A percentile compares a stretch with the other conserved stretches of the same genome.
These are phyloP conservation scores for Recurvomyces mirabilis DNA, from an alignment of 495 filamentous ascomycete species.

Conservation along the genomic window DNA sequence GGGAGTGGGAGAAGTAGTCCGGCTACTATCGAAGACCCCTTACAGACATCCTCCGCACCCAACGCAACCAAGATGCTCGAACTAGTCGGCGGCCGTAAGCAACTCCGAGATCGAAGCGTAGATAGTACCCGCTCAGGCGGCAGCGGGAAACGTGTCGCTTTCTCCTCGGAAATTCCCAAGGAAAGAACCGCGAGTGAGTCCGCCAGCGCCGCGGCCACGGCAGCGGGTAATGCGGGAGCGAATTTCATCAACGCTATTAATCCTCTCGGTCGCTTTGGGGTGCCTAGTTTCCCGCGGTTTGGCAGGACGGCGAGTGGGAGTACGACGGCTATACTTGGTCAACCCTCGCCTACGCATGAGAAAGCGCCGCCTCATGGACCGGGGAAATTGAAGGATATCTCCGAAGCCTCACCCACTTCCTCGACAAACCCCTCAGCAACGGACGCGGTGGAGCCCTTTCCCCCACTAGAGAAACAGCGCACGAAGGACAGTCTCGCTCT, in stretches of 20 bases:
- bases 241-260: constrained; percentile 71
- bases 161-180: constrained; percentile 15
- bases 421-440: background rate
- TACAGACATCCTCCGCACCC: constrained; percentile 15
- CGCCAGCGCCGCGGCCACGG: constrained; percentile 1
- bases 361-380: constrained; percentile 6
- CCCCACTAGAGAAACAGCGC: constrained; percentile 3
- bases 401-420: constrained; percentile 7
- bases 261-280: constrained; percentile 66
- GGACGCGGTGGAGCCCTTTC: background rate
- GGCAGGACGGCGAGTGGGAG: constrained; percentile 44
- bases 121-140: constrained; percentile 61
- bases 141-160: constrained; percentile 39
- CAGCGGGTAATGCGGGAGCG: constrained; percentile 31
- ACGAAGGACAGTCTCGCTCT: background rate
- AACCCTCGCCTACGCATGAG: constrained; percentile 3
- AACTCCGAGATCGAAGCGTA: constrained; percentile 59
- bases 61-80: constrained; percentile 50
- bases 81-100: constrained; percentile 48
- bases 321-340: constrained; percentile 8
- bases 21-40: constrained; percentile 18
- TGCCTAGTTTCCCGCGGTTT: constrained; percentile 62
- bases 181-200: background rate
- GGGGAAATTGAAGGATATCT: constrained; percentile 12
- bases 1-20: constrained; percentile 19